phyloP scores from a whole-genome alignment of 306 rosid genomes.

The Dryas octopetala region DNA sequence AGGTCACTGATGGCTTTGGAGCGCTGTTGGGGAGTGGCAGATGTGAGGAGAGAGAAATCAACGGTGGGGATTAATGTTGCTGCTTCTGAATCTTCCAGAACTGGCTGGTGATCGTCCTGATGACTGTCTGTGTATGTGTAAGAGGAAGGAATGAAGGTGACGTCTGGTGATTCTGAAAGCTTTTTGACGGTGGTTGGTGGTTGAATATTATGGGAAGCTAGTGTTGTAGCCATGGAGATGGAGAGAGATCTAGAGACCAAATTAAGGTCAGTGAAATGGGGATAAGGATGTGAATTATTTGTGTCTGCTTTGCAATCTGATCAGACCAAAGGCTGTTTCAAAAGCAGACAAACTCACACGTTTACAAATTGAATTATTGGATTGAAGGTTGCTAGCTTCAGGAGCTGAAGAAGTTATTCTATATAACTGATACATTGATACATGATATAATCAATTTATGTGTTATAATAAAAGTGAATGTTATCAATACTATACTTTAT shows the following conservation, averaged over 20 bases:
- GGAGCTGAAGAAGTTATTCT: too few species aligned
- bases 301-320: too few species aligned
- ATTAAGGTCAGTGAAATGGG: background rate
- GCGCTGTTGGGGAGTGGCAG: slow-evolving; percentile 25
- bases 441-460: too few species aligned
- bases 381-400: too few species aligned
- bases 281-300: too few species aligned
- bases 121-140: slow-evolving; percentile 19
- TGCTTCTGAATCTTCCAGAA: slow-evolving; percentile 14
- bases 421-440: too few species aligned
- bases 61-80: slow-evolving; percentile 30
- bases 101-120: background rate
- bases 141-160: slow-evolving; percentile 33
- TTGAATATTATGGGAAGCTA: background rate
- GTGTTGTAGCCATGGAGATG: background rate
- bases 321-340: too few species aligned
- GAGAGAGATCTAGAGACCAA: background rate
- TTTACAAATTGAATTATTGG: too few species aligned
- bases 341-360: too few species aligned
- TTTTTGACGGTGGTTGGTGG: slow-evolving; percentile 26
- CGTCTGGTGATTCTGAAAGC: slow-evolving; percentile 33
- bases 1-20: slow-evolving; percentile 39
- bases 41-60: slow-evolving; percentile 45
- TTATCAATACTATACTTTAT: too few species aligned
- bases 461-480: too few species aligned